These are phyloP conservation scores for Penicillium canariense DNA, from an alignment of 495 filamentous ascomycete species.

Conservation along the genomic window DNA sequence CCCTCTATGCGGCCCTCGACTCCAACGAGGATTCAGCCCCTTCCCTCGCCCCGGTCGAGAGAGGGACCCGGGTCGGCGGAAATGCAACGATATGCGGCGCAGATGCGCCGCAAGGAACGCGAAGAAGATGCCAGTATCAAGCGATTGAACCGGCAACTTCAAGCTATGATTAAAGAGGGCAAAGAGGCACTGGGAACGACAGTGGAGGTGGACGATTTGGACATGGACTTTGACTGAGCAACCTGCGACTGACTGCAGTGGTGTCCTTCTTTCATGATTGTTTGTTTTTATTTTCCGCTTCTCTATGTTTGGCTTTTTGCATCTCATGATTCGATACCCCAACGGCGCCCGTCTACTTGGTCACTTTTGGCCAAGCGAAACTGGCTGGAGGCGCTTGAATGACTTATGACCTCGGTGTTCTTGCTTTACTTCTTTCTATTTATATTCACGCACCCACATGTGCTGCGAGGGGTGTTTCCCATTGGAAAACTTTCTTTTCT, in stretches of 20 bases:
- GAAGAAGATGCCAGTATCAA: conserved; percentile 77
- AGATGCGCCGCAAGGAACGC: conserved; percentile 65
- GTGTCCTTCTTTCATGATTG: conserved; percentile 1
- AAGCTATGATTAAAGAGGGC: conserved; percentile 84
- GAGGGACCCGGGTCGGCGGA: conserved; percentile 55
- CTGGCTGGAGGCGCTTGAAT: conserved; percentile 12
- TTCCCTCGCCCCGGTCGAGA: conserved; percentile 35
- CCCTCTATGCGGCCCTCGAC: conserved; percentile 33
- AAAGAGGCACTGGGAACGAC: conserved; percentile 81
- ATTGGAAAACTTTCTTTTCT: neutral
- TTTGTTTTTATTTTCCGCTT: neutral
- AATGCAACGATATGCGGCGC: conserved; percentile 63
- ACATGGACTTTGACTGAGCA: conserved; percentile 42
- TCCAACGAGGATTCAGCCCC: conserved; percentile 34
- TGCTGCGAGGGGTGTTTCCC: neutral
- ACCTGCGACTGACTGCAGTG: neutral
- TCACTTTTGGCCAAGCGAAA: conserved; percentile 2
- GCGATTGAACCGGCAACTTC: conserved; percentile 72
- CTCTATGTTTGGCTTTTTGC: neutral
- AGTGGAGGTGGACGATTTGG: conserved; percentile 64
- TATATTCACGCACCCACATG: neutral
- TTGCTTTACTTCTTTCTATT: conserved; percentile 1
- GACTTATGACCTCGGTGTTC: conserved; percentile 24
- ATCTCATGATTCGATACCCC: conserved; percentile 30
- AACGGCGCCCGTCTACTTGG: conserved; percentile 14